These are phyloP conservation scores for Paecilomyces dactylethromorphus DNA, from an alignment of 2,329 filamentous ascomycete genomes.

Conservation along the genomic window DNA sequence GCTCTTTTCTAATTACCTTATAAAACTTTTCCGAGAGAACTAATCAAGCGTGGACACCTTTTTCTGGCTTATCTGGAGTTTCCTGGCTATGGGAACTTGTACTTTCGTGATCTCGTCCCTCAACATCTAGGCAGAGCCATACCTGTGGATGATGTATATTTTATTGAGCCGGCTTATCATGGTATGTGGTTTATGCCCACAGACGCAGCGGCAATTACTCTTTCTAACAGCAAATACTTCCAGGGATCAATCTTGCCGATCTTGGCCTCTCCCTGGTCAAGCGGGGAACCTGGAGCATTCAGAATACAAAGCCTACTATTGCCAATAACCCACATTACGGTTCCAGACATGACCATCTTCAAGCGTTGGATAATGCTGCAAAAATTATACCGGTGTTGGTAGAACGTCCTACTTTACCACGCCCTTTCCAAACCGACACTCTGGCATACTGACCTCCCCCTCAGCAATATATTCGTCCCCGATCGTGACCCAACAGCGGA, in stretches of 20 bases:
- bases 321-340: slow-evolving; percentile 11
- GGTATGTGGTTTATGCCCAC: slow-evolving; percentile 3
- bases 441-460: slow-evolving; percentile 15
- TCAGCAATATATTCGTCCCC: slow-evolving; percentile 16
- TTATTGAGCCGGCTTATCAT: slow-evolving; percentile 9
- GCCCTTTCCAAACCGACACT: slow-evolving; percentile 8
- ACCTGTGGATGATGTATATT: slow-evolving; percentile 8
- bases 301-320: slow-evolving; percentile 3
- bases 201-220: neutral
- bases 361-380: slow-evolving; percentile 1
- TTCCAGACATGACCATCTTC: slow-evolving; percentile 6
- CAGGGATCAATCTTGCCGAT: slow-evolving; percentile 8
- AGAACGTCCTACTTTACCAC: neutral
- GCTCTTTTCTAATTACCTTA: too few relatives aligned
- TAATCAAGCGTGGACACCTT: too few relatives aligned
- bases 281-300: slow-evolving; percentile 6
- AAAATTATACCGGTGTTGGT: slow-evolving; percentile 6
- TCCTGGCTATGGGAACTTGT: slow-evolving; percentile 24
- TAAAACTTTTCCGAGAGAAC: too few relatives aligned
- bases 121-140: neutral
- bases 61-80: slow-evolving; percentile 17
- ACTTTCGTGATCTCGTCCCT: slow-evolving; percentile 9
- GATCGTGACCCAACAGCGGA: slow-evolving; percentile 11
- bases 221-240: neutral
- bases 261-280: slow-evolving; percentile 6